Evolutionary conservation across 306 rosid species (phyloP), one percentile per base, ranked within the genome.

Genomic region (Lathyrus tuberosus): DNA sequence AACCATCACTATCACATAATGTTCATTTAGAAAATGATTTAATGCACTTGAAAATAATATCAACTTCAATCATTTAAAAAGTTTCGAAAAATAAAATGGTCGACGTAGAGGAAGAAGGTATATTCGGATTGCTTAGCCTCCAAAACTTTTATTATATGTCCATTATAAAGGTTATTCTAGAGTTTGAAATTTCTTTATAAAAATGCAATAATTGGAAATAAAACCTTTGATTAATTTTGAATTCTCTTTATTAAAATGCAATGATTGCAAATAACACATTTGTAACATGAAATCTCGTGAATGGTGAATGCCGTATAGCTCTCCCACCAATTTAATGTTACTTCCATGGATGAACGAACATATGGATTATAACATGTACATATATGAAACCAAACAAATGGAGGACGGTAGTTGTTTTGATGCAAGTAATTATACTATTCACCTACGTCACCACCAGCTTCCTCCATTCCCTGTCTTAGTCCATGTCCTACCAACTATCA

Each of bases 361-460:
- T 30, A 56, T 56, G 59, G 73, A 10, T 31, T 46, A 69, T 46
- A 71, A n/a, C 24, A 44, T 65, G 15, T 28, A 26, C 5, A 46
- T 5, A 11, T 63, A 4, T 44, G 6, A 44, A 5, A 33, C 40
- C 28, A 46, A 44, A 59, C 13, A 35, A 24, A 65, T 65, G 48
- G 48, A 24, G 41, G 14, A 22, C 8, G 42, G 40, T 56, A 17
- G 71, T 47, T 69, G 31, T 48, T 64, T 58, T 49, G 18, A 44
- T 63, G 64, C 13, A 61, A 52, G 71, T 72, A 77, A 63, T 64
- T 71, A 69, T 65, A 65, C 59, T 46, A 46, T 30, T 56, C 69
- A 77, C 71, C 77, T 1, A 70, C 81, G 37, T 62, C 42, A 54
- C 14, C 18, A 54, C n/a, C 31, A n/a, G 56, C 18, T 41, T 57